Evolutionary conservation across 192 early-diverging fungal genomes (phyloP).

Genomic region (Rhizophlyctis rosea): DNA sequence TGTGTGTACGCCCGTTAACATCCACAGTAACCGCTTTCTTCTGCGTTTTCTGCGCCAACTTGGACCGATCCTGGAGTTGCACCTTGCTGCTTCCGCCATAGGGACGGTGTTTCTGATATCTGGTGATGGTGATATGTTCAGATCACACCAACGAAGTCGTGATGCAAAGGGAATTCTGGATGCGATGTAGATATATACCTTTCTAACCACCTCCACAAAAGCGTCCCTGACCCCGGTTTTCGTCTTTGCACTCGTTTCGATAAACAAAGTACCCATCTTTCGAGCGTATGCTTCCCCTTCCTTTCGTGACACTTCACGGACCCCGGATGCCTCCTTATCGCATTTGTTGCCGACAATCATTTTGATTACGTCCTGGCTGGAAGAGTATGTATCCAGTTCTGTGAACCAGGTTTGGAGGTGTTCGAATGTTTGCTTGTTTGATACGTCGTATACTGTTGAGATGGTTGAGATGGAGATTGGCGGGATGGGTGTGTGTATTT

Average conservation of each 20-base stretch:
- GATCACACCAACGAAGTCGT: not conserved
- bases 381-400: conserved; percentile 91
- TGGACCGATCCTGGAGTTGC: conserved; percentile 20
- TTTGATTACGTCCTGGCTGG: conserved; percentile 83
- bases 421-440: conserved; percentile 89
- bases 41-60: conserved; percentile 11
- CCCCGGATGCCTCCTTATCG: conserved; percentile 73
- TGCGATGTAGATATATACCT: conserved; percentile 52
- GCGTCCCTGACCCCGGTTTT: conserved; percentile 88
- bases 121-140: not conserved
- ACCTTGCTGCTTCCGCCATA: conserved; percentile 34
- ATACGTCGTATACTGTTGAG: conserved; percentile 88
- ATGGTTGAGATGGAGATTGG: not conserved
- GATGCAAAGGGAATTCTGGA: not conserved
- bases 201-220: conserved; percentile 89
- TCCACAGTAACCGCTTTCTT: not conserved
- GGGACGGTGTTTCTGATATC: conserved; percentile 39
- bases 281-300: conserved; percentile 92
- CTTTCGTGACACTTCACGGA: conserved; percentile 72
- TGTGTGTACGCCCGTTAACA: no score
- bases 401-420: conserved; percentile 92
- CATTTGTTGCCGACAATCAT: conserved; percentile 99
- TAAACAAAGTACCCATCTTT: conserved; percentile 86
- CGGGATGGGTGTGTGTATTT: not conserved
- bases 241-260: conserved; percentile 96